Conservation (phyloP, 352 stramenopile genomes). For the Vaucheria bursata region DNA sequence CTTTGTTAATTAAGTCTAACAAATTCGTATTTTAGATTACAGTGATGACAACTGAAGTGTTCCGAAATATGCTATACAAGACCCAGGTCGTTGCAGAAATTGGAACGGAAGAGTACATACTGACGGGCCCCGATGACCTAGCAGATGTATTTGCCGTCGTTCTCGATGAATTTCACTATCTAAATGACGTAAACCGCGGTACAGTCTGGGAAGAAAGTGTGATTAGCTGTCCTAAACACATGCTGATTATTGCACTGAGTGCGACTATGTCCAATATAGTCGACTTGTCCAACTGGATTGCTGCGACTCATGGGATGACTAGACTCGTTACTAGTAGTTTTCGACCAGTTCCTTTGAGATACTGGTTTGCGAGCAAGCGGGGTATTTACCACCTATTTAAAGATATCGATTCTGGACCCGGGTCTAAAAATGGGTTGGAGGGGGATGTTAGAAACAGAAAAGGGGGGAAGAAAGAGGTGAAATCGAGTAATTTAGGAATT, state of each 20-base stretch:
- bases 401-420: slow-evolving; percentile 59
- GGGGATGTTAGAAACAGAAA: slow-evolving; percentile 17
- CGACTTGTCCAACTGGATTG: slow-evolving; percentile 61
- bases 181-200: slow-evolving; percentile 61
- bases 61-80: slow-evolving; percentile 65
- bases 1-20: slow-evolving; percentile 4
- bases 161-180: slow-evolving; percentile 76
- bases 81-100: not conserved
- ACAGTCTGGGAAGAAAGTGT: slow-evolving; percentile 69
- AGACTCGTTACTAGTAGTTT: slow-evolving; percentile 54
- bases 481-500: slow-evolving; percentile 54
- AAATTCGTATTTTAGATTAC: too few relatives aligned
- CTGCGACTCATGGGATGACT: slow-evolving; percentile 58
- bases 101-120: not conserved
- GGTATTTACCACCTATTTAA: slow-evolving; percentile 61
- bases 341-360: slow-evolving; percentile 61
- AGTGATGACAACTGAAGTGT: slow-evolving; percentile 74
- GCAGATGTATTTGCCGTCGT: slow-evolving; percentile 59
- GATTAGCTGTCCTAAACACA: slow-evolving; percentile 59
- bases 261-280: slow-evolving; percentile 62
- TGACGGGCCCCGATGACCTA: slow-evolving; percentile 16
- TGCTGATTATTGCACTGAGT: slow-evolving; percentile 61
- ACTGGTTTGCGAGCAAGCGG: slow-evolving; percentile 50
- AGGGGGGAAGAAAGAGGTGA: slow-evolving; percentile 19
- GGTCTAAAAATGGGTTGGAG: slow-evolving; percentile 52